Conservation (phyloP, 345 rosid species). For the Citrus glauca region DNA sequence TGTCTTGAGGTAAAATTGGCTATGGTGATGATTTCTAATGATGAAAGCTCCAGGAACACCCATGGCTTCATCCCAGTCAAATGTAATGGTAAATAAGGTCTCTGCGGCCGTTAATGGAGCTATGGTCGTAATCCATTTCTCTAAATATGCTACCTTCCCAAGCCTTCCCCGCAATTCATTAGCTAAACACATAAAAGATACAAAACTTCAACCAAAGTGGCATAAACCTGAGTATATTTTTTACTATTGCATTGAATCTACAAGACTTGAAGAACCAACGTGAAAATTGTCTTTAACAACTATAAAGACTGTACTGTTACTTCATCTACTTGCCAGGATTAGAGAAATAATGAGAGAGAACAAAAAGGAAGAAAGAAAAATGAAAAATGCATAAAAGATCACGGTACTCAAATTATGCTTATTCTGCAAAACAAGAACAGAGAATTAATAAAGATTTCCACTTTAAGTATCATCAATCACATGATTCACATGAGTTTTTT, state of each 20-base stretch:
- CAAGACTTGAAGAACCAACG: background rate
- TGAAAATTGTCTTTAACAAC: background rate
- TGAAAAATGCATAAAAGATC: background rate
- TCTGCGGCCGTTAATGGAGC: constrained; percentile 52
- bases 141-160: constrained; percentile 62
- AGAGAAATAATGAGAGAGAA: background rate
- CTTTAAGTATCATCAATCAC: background rate
- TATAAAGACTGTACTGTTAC: background rate
- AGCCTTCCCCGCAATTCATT: constrained; percentile 43
- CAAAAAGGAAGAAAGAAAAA: background rate
- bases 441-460: background rate
- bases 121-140: constrained; percentile 54
- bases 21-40: constrained; percentile 60
- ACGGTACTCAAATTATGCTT: background rate
- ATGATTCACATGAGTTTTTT: background rate
- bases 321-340: background rate
- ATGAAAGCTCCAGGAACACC: constrained; percentile 72
- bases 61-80: constrained; percentile 72
- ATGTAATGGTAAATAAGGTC: constrained; percentile 35
- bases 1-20: constrained; percentile 61
- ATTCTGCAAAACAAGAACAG: background rate
- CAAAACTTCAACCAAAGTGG: background rate
- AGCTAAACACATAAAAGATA: constrained; percentile 20
- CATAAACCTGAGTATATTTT: background rate
- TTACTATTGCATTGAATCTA: background rate